A percentile compares a stretch with the other conserved stretches of the same genome.
These are phyloP conservation scores for Sesbania bispinosa DNA, from an alignment of 306 rosid species.

Conservation along the genomic window DNA sequence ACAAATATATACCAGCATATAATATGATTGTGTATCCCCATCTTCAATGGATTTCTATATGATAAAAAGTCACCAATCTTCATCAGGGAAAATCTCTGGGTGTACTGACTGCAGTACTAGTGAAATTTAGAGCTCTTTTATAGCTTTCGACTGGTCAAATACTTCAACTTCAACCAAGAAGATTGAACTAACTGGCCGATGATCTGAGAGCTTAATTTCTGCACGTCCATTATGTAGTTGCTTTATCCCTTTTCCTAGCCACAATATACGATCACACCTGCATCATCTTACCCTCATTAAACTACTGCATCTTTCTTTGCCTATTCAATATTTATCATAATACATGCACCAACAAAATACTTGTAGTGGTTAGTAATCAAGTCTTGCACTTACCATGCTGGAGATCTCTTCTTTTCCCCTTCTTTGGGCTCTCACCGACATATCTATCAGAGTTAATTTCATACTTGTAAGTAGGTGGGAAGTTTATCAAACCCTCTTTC, in stretches of 20 bases:
- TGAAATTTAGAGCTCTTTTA: slow-evolving; percentile 68
- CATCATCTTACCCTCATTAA: slow-evolving; percentile 16
- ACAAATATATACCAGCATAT: too few species aligned
- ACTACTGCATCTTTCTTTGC: not conserved
- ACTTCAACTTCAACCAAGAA: slow-evolving; percentile 85
- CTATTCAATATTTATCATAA: not conserved
- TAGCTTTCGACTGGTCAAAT: slow-evolving; percentile 70
- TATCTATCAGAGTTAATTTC: slow-evolving; percentile 69
- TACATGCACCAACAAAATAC: not conserved
- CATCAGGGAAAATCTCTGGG: slow-evolving; percentile 58
- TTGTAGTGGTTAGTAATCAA: not conserved
- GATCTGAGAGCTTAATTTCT: slow-evolving; percentile 73
- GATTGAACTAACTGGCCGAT: slow-evolving; percentile 73
- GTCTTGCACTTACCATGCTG: slow-evolving; percentile 81
- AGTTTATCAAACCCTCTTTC: slow-evolving; percentile 78
- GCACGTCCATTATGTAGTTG: slow-evolving; percentile 64
- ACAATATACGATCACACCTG: slow-evolving; percentile 94
- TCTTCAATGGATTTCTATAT: not conserved
- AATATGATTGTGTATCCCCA: too few species aligned
- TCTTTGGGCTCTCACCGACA: slow-evolving; percentile 75
- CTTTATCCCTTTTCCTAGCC: slow-evolving; percentile 82
- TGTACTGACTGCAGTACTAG: slow-evolving; percentile 57
- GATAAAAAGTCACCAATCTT: slow-evolving; percentile 35
- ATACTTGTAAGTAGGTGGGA: slow-evolving; percentile 95
- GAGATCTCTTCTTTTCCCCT: slow-evolving; percentile 89